Percentiles rank a stretch among this genome's conserved stretches.
phyloP scores from a whole-genome alignment of 352 stramenopile species.

The Pythium sukuiense region DNA sequence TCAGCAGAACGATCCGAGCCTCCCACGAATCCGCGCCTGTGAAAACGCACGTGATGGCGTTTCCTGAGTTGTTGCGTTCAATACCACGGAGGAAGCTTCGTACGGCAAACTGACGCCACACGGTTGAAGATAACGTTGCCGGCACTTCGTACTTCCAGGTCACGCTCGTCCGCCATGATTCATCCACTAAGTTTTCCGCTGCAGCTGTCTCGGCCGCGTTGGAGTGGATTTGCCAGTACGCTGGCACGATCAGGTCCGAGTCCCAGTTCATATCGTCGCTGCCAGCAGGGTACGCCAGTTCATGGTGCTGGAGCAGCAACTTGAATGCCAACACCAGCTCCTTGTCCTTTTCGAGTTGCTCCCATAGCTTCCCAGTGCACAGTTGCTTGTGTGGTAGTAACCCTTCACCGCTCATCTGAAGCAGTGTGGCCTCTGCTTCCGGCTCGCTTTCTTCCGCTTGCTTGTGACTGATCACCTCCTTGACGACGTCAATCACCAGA shows the following conservation, averaged over 20 bases:
- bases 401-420: background rate
- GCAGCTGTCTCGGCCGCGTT: no score
- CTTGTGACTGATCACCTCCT: constrained; percentile 2
- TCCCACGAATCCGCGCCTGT: background rate
- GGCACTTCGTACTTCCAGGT: background rate
- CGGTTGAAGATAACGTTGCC: background rate
- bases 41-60: background rate
- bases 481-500: constrained; percentile 25
- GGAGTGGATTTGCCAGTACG: constrained; percentile 8
- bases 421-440: background rate
- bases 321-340: constrained; percentile 30
- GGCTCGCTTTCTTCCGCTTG: background rate
- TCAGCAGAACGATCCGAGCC: background rate
- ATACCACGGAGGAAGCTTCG: background rate
- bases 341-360: constrained; percentile 12
- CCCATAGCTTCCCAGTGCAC: constrained; percentile 7
- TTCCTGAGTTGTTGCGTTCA: background rate
- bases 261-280: constrained; percentile 19
- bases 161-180: background rate
- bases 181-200: background rate
- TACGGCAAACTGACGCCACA: background rate
- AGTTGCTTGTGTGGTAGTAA: constrained; percentile 1
- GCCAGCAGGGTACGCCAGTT: constrained; percentile 23
- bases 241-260: constrained; percentile 19
- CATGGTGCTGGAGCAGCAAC: constrained; percentile 23